Percentiles rank a stretch among this genome's conserved stretches.
phyloP scores from a whole-genome alignment of 2,329 filamentous ascomycete species.

The Fusarium devonianum region DNA sequence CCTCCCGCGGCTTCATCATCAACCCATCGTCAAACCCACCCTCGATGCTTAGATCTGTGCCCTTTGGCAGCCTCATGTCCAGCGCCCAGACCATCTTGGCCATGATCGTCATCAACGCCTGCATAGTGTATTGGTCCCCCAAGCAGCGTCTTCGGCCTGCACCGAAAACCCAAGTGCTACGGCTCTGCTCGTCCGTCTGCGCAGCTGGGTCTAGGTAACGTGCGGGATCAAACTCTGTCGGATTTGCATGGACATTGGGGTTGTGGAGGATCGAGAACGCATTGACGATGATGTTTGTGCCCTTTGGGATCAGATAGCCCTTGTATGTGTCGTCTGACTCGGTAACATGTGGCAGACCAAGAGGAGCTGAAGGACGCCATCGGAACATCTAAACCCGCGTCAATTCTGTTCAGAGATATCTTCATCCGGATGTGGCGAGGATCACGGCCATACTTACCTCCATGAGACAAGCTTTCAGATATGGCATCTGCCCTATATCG shows the following conservation, averaged over 20 bases:
- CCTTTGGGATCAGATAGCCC: conserved; percentile 57
- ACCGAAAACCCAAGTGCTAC: conserved; percentile 53
- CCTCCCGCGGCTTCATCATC: conserved; percentile 26
- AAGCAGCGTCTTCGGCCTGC: conserved; percentile 57
- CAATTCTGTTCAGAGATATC: not conserved
- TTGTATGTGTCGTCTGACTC: conserved; percentile 57
- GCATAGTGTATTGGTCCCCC: conserved; percentile 57
- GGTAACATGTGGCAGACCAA: conserved; percentile 55
- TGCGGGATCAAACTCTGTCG: conserved; percentile 40
- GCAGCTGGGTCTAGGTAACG: conserved; percentile 35
- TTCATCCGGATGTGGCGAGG: not conserved
- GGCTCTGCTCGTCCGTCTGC: conserved; percentile 22
- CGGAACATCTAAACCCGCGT: conserved; percentile 35
- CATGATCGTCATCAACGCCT: conserved; percentile 50
- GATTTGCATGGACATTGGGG: conserved; percentile 33
- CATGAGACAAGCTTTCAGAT: conserved; percentile 37
- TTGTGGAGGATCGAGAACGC: conserved; percentile 44
- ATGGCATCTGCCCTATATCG: conserved; percentile 26
- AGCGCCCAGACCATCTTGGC: conserved; percentile 59
- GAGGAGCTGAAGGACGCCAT: conserved; percentile 52
- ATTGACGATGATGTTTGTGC: conserved; percentile 52
- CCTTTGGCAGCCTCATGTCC: conserved; percentile 40
- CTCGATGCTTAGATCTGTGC: conserved; percentile 38
- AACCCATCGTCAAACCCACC: conserved; percentile 38
- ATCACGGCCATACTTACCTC: conserved; percentile 21